Percentiles rank a stretch among this genome's conserved stretches.
Evolutionary conservation across 306 rosid species (phyloP).

Genomic region (Coriaria nepalensis): DNA sequence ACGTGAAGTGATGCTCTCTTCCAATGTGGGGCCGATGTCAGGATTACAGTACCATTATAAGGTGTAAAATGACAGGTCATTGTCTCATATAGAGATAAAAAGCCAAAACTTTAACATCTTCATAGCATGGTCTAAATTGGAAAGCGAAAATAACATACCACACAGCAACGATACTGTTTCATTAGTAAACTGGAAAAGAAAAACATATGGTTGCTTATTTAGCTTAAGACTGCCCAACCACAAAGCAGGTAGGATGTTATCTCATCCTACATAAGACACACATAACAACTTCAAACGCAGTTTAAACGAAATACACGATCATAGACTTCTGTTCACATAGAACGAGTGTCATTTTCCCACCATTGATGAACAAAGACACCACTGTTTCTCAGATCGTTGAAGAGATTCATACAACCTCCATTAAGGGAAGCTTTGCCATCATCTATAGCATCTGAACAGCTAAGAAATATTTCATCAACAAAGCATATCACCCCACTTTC

Average conservation of each 20-base stretch:
- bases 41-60: too few relatives aligned
- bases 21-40: too few relatives aligned
- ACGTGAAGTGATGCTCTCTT: too few relatives aligned
- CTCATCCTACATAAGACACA: slow-evolving; percentile 3
- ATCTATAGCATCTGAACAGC: slow-evolving; percentile 35
- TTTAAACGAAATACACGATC: neutral
- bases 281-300: slow-evolving; percentile 4
- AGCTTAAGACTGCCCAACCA: slow-evolving; percentile 27
- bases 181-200: neutral
- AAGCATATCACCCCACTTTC: slow-evolving; percentile 63
- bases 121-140: too few relatives aligned
- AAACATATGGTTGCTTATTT: slow-evolving; percentile 35
- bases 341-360: slow-evolving; percentile 35
- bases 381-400: slow-evolving; percentile 43
- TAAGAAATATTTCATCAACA: slow-evolving; percentile 67
- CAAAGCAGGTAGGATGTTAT: slow-evolving; percentile 6
- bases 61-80: too few relatives aligned
- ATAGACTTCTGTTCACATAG: too few relatives aligned
- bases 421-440: slow-evolving; percentile 17
- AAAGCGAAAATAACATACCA: neutral
- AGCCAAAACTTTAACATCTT: too few relatives aligned
- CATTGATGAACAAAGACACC: slow-evolving; percentile 91
- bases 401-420: slow-evolving; percentile 51
- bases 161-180: slow-evolving; percentile 3
- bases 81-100: too few relatives aligned